These are phyloP conservation scores for Starmerella asiatica DNA, from an alignment of 805 yeast species.

Conservation along the genomic window DNA sequence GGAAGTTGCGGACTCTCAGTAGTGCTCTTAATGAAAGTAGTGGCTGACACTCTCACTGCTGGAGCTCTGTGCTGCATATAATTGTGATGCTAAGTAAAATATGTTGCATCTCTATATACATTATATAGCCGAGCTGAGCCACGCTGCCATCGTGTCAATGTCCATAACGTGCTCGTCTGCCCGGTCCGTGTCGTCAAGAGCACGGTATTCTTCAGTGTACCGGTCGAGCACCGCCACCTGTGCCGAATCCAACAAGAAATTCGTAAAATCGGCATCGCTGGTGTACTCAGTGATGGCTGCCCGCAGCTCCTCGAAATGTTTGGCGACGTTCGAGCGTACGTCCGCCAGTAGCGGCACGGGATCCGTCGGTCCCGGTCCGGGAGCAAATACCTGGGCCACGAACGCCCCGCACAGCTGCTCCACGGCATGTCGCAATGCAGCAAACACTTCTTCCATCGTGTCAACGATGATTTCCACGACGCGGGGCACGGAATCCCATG, in stretches of 20 bases:
- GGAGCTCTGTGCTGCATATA: no score
- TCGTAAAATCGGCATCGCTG: constrained; percentile 40
- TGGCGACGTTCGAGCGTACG: constrained; percentile 38
- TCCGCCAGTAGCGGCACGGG: constrained; percentile 29
- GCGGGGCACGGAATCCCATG: constrained; percentile 59
- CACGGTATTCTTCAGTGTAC: constrained; percentile 41
- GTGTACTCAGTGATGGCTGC: constrained; percentile 62
- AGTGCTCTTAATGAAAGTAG: no score
- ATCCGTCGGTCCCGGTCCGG: constrained; percentile 14
- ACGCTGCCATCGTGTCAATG: constrained; percentile 44
- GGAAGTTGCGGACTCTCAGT: no score
- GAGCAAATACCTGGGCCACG: background rate
- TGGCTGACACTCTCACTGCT: no score
- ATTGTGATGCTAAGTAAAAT: background rate
- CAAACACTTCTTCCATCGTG: constrained; percentile 57
- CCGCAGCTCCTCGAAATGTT: constrained; percentile 35
- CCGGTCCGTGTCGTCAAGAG: constrained; percentile 22
- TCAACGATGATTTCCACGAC: constrained; percentile 74
- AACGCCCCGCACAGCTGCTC: constrained; percentile 12
- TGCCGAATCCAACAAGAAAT: constrained; percentile 47
- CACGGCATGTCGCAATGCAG: constrained; percentile 57
- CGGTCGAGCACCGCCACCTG: constrained; percentile 46
- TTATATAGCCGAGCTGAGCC: constrained; percentile 23
- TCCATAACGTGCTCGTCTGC: constrained; percentile 43
- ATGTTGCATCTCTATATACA: background rate